A percentile compares a stretch with the other conserved stretches of the same genome.
Conservation (phyloP, 2,329 filamentous ascomycete species). For the Aspergillus fijiensis region DNA sequence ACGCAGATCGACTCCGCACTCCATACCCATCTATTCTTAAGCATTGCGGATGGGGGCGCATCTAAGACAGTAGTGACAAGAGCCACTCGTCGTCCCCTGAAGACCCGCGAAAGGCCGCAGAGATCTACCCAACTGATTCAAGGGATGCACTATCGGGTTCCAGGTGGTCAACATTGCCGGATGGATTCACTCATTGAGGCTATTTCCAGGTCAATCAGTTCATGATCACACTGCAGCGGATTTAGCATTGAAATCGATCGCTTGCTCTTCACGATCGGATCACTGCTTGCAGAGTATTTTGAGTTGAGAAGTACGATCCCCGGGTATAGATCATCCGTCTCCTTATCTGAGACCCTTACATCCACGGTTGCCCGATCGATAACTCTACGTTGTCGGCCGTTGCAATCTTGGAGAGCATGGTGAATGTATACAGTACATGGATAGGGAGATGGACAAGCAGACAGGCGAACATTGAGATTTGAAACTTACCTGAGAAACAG, state of each 20-base stretch:
- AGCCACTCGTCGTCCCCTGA: background rate
- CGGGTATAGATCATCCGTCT: background rate
- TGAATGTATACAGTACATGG: background rate
- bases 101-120: background rate
- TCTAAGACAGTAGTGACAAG: background rate
- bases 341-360: background rate
- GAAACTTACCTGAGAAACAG: background rate
- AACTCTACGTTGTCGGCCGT: background rate
- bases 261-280: background rate
- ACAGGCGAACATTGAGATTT: background rate
- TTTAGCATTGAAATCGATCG: background rate
- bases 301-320: no score
- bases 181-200: background rate
- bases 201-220: background rate
- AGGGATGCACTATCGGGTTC: background rate
- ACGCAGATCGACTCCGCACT: background rate
- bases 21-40: background rate
- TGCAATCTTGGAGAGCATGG: background rate
- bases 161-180: background rate
- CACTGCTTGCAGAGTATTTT: no score
- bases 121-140: background rate
- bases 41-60: background rate
- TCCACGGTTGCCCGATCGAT: background rate
- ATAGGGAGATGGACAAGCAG: background rate
- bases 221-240: background rate